Evolutionary conservation across 805 yeast genomes (phyloP).

Genomic region (Nakazawaea holstii): DNA sequence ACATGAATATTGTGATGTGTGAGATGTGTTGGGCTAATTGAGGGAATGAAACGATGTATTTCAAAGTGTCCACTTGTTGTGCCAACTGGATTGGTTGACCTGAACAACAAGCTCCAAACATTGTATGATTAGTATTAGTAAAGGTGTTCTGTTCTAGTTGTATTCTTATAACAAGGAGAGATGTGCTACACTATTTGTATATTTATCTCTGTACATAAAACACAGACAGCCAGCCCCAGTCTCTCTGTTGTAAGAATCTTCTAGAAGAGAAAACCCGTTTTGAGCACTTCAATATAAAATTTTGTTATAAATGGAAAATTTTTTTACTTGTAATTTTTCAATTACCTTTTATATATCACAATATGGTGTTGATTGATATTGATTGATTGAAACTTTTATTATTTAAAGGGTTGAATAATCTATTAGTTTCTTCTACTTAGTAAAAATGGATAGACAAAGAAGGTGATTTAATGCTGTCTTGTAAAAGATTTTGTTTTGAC

Average conservation of each 20-base stretch:
- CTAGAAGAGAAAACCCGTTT: too few relatives aligned
- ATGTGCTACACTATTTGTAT: too few relatives aligned
- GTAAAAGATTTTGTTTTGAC: not conserved
- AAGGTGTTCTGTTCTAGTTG: not conserved
- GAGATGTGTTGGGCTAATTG: constrained; percentile 57
- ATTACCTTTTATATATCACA: too few relatives aligned
- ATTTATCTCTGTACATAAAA: too few relatives aligned
- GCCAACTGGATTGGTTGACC: constrained; percentile 56
- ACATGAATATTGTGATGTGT: constrained; percentile 76
- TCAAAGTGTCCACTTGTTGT: constrained; percentile 61
- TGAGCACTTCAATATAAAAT: too few relatives aligned
- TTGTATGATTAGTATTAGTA: constrained; percentile 16
- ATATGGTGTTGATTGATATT: not conserved
- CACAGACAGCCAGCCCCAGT: too few relatives aligned
- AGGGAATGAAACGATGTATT: constrained; percentile 58
- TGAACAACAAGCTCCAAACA: constrained; percentile 77
- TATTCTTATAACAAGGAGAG: too few relatives aligned
- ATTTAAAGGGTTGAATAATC: constrained; percentile 1
- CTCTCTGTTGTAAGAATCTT: too few relatives aligned
- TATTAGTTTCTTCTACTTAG: not conserved
- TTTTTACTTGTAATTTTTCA: too few relatives aligned
- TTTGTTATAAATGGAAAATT: not conserved
- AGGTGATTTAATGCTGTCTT: constrained; percentile 8
- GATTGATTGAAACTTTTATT: not conserved
- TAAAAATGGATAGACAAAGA: constrained; percentile 9